These are phyloP conservation scores for Coemansia sp. DNA, from an alignment of 192 early-diverging fungal genomes.

Conservation along the genomic window DNA sequence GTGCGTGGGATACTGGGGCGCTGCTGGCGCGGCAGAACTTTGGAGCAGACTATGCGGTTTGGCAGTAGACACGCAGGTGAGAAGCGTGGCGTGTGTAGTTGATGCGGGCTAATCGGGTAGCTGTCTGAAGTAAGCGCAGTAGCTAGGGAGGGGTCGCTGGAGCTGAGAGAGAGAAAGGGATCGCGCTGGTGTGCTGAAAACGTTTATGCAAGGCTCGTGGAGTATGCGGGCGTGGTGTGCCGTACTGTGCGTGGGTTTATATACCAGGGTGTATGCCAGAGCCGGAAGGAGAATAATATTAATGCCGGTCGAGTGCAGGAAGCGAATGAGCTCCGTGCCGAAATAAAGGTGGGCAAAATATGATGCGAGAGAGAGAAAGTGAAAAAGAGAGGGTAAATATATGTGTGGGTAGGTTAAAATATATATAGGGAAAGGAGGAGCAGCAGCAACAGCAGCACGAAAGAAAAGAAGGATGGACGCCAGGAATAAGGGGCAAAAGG, in stretches of 20 bases:
- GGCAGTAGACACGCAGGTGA: background rate
- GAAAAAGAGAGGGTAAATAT: background rate
- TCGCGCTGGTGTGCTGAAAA: background rate
- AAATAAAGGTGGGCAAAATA: background rate
- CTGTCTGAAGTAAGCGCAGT: background rate
- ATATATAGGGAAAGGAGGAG: slow-evolving; percentile 1
- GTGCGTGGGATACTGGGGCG: background rate
- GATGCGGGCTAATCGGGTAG: slow-evolving; percentile 1
- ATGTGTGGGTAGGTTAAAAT: slow-evolving; percentile 4
- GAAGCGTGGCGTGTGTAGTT: background rate
- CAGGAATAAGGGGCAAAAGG: background rate
- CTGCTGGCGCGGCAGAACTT: background rate
- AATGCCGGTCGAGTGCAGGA: background rate
- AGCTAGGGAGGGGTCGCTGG: background rate
- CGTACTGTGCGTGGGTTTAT: background rate
- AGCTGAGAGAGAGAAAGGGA: background rate
- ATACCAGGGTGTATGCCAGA: slow-evolving; percentile 9
- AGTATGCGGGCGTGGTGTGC: slow-evolving; percentile 4
- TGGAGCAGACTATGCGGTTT: background rate
- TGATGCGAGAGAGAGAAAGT: background rate
- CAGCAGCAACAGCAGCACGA: background rate
- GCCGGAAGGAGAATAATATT: slow-evolving; percentile 8
- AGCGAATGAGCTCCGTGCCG: background rate
- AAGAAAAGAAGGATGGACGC: slow-evolving; percentile 3
- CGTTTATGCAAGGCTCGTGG: slow-evolving; percentile 8